These are phyloP conservation scores for Iberis pinnata DNA, from an alignment of 345 rosid species.

Conservation along the genomic window DNA sequence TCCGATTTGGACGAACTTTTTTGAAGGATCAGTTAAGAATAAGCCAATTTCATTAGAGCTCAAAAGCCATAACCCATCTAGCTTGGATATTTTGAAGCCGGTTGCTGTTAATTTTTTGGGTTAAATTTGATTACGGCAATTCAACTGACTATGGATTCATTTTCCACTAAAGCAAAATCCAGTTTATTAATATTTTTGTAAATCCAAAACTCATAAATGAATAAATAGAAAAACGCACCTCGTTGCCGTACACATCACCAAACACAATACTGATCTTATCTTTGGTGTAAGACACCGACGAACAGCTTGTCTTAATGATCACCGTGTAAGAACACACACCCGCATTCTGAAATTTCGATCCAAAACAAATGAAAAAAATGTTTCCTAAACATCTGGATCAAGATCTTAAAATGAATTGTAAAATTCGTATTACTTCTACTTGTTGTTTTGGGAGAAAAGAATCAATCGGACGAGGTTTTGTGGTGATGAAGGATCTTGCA, in stretches of 20 bases:
- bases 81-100: too few species aligned
- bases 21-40: too few species aligned
- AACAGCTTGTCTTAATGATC: conserved; percentile 54
- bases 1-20: too few species aligned
- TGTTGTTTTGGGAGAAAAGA: conserved; percentile 33
- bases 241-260: conserved; percentile 65
- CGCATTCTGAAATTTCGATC: conserved; percentile 20
- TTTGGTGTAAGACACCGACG: conserved; percentile 46
- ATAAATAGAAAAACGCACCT: conserved; percentile 29
- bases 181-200: neutral
- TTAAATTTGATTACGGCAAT: too few species aligned
- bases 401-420: neutral
- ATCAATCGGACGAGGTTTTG: conserved; percentile 26
- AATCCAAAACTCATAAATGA: conserved; percentile 10
- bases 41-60: too few species aligned
- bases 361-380: neutral
- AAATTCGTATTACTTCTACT: conserved; percentile 29
- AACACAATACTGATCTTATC: conserved; percentile 60
- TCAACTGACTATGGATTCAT: neutral
- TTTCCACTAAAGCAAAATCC: neutral
- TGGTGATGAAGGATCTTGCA: conserved; percentile 27
- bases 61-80: too few species aligned
- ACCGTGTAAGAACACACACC: conserved; percentile 50
- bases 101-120: too few species aligned
- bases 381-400: neutral